These are phyloP conservation scores for Terfezia boudieri DNA, from an alignment of 495 filamentous ascomycete genomes.

Conservation along the genomic window DNA sequence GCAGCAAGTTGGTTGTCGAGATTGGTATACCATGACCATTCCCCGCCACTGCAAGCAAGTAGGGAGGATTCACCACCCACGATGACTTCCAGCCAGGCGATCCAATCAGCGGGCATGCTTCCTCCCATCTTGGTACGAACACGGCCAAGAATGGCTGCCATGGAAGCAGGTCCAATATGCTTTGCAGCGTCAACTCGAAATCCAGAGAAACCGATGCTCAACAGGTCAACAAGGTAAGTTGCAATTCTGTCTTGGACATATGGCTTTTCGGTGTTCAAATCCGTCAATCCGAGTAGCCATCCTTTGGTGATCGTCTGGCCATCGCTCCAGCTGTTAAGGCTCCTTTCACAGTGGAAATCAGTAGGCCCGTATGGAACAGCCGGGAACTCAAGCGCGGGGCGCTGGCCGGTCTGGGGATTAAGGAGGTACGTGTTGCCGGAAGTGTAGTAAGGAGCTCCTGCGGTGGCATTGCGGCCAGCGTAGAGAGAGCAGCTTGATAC, in stretches of 20 bases:
- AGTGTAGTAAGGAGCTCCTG: conserved; percentile 19
- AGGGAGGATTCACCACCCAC: conserved; percentile 15
- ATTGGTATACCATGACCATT: conserved; percentile 21
- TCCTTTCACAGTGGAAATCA: conserved; percentile 19
- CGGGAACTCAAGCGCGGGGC: conserved; percentile 18
- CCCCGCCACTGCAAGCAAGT: conserved; percentile 14
- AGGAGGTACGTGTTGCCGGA: conserved; percentile 19
- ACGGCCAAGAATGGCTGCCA: conserved; percentile 12
- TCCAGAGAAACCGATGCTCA: conserved; percentile 19
- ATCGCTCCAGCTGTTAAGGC: conserved; percentile 15
- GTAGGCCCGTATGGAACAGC: conserved; percentile 19
- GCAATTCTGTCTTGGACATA: conserved; percentile 21
- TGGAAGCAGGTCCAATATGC: conserved; percentile 16
- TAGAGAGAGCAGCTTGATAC: conserved; percentile 10
- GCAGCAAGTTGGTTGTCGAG: conserved; percentile 11
- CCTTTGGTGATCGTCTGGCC: conserved; percentile 19
- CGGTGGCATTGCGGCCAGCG: conserved; percentile 18
- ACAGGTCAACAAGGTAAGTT: conserved; percentile 17
- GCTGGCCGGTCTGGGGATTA: conserved; percentile 17
- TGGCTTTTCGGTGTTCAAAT: conserved; percentile 20
- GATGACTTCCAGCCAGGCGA: conserved; percentile 19
- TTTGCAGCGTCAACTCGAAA: conserved; percentile 20
- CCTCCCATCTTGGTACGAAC: conserved; percentile 17
- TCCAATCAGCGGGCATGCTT: conserved; percentile 14
- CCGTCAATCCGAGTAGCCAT: conserved; percentile 17